Evolutionary conservation across 2,329 filamentous ascomycete genomes (phyloP).

Genomic region (Emydomyces testavorans): DNA sequence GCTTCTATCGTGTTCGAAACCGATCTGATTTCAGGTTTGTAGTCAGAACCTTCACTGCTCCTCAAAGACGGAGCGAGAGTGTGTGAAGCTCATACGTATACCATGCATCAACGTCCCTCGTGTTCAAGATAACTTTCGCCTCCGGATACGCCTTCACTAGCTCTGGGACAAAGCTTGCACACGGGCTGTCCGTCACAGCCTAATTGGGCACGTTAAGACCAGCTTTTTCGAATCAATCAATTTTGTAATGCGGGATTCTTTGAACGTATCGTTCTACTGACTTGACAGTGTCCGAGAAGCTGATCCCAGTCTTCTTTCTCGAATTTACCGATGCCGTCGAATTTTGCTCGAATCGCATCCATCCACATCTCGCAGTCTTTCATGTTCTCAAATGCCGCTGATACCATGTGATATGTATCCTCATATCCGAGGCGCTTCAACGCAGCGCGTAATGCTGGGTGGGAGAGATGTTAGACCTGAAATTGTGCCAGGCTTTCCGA

Average conservation of each 20-base stretch:
- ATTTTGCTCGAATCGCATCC: conserved; percentile 54
- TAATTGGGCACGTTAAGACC: conserved; percentile 18
- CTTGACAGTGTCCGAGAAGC: conserved; percentile 51
- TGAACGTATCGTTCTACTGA: conserved; percentile 13
- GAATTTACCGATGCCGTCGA: conserved; percentile 50
- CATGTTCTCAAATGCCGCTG: conserved; percentile 57
- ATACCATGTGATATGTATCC: conserved; percentile 66
- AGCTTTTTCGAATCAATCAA: too few species aligned
- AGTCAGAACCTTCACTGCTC: not conserved
- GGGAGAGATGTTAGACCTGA: not conserved
- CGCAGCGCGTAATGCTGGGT: conserved; percentile 51
- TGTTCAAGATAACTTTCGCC: conserved; percentile 59
- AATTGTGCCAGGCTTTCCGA: not conserved
- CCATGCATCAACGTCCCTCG: conserved; percentile 56
- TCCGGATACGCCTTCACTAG: conserved; percentile 61
- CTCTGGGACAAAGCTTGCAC: conserved; percentile 56
- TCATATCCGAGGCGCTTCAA: conserved; percentile 55
- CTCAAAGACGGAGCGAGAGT: not conserved
- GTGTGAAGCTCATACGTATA: conserved; percentile 17
- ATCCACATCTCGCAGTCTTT: conserved; percentile 49
- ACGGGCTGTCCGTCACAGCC: conserved; percentile 59
- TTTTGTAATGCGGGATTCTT: too few species aligned
- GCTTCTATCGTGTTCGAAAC: not conserved
- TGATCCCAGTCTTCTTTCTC: conserved; percentile 58
- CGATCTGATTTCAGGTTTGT: not conserved